phyloP scores from a whole-genome alignment of 2,329 filamentous ascomycete species.

The Fusarium metavorans region DNA sequence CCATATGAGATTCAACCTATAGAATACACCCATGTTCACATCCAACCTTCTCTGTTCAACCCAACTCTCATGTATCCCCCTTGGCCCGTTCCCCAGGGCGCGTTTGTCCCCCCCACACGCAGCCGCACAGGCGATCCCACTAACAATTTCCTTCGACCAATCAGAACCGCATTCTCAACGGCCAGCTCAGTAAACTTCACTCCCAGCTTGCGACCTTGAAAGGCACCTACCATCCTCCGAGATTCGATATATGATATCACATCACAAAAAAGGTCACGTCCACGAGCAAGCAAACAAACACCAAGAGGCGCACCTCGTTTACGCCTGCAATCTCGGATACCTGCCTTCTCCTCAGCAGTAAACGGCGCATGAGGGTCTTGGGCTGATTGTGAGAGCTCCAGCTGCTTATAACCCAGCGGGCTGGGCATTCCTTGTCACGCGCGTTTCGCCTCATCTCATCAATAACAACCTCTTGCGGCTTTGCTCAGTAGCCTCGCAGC shows the following conservation, averaged over 20 bases:
- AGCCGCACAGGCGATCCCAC: slow-evolving; percentile 19
- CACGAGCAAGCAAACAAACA: slow-evolving; percentile 17
- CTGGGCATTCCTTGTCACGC: slow-evolving; percentile 36
- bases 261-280: slow-evolving; percentile 1
- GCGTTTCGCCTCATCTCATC: slow-evolving; percentile 33
- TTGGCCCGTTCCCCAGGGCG: slow-evolving; percentile 18
- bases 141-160: slow-evolving; percentile 35
- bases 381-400: slow-evolving; percentile 1
- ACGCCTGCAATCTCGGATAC: background rate
- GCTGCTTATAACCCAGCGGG: slow-evolving; percentile 32
- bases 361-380: slow-evolving; percentile 26
- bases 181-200: slow-evolving; percentile 24
- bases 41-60: background rate
- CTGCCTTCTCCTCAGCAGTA: background rate
- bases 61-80: background rate
- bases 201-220: slow-evolving; percentile 16
- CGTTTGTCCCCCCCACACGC: slow-evolving; percentile 16
- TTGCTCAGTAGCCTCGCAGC: slow-evolving; percentile 28
- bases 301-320: background rate
- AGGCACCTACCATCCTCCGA: slow-evolving; percentile 13
- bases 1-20: background rate
- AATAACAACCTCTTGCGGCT: slow-evolving; percentile 33
- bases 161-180: slow-evolving; percentile 1
- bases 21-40: background rate
- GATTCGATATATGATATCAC: slow-evolving; percentile 17